Base-by-base conservation (phyloP, 2,329 filamentous ascomycete species). In the Pleurostoma richardsiae region DNA sequence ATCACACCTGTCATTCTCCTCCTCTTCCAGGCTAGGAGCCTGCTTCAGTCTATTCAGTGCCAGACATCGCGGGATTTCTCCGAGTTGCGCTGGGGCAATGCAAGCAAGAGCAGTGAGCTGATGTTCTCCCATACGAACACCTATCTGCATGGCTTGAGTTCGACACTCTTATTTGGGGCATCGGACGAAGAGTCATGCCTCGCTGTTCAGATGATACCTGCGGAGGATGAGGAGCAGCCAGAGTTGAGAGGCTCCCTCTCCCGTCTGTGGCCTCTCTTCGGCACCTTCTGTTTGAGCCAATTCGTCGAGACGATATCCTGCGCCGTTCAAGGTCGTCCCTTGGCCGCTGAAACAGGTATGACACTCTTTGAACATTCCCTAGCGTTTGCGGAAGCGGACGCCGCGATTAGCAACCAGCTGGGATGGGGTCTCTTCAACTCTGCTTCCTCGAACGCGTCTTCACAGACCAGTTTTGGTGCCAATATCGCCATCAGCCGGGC, bases 281-380 rank as follows among this genome's bases (percentile, higher is more conserved):
- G 85, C 39, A 83, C 81, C 0, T 74, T 85, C 39, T 83, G 81
- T 49, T 61, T 88, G 2, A 91, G 90, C 55, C 89, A 96, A 61
- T 92, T 97, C 56, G 71, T 96, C 26, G 94, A 97, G 66, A 94
- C 89, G 0, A 70, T 97, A 7, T 86, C 86, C 4, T 95, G 90
- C 63, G 89, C 92, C 7, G 77, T 97, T 5, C 90, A 96, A 63
- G 92, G 92, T 30, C 82, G 87, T 3, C 79, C 82, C 3, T 80
- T 89, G 1, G 81, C 87, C 52, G 86, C 88, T 0, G 94, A 97
- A 67, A 95, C 90, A 2, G 91, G 90, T 19, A 96, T 97, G 88
- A 96, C 91, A 0, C 79, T 96, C 3, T 96, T 97, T 58, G 94
- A 99, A 63, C 91, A 96, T 60, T 96, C 91, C 0, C 74, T 99